Evolutionary conservation across 441 rosid genomes (phyloP), one percentile per base, ranked within the genome.

Genomic region (Aleurites moluccanus): DNA sequence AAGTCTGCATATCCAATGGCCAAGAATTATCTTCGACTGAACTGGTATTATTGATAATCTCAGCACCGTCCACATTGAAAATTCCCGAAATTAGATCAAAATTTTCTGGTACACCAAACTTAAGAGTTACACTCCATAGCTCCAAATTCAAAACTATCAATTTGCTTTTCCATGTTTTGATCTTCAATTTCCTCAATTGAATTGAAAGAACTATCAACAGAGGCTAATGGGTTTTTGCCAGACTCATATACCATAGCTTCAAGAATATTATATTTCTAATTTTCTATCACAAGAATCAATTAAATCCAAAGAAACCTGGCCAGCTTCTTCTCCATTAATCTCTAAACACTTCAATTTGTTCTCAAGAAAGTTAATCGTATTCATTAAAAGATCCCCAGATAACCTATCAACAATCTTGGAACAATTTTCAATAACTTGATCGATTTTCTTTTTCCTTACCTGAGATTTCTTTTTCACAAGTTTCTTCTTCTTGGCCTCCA

Each of bases 341-440:
- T 27, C 28, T 27, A 27, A 27, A 27, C 28, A 27, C 18, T 5
- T 23, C 21, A 70, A n/a, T 64, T 18, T 64, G 27, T 9, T 47
- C 18, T 66, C 76, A 33, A 72, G 35, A 70, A 20, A 15, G 18
- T 15, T 10, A 1, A 64, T 16, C 21, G 50, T 20, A 23, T 38
- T 20, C 53, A 4, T 8, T 30, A 66, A 67, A 15, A 2, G 44
- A 6, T 66, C 23, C 4, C 6, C 42, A 1, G 53, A 35, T 28
- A 65, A 49, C 61, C 30, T 53, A 35, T 66, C 56, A 13, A 72
- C 27, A 56, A 59, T 69, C 4, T 47, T 47, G 10, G 55, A 70
- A 67, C 59, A 57, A 0, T 20, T 53, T 0, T 52, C 60, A 10
- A 64, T 11, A 4, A 1, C 15, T 20, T 23, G 14, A 8, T 42